A percentile compares a stretch with the other conserved stretches of the same genome.
Conservation (phyloP, 106 monocot species). For the Xerophyta viscosa region DNA sequence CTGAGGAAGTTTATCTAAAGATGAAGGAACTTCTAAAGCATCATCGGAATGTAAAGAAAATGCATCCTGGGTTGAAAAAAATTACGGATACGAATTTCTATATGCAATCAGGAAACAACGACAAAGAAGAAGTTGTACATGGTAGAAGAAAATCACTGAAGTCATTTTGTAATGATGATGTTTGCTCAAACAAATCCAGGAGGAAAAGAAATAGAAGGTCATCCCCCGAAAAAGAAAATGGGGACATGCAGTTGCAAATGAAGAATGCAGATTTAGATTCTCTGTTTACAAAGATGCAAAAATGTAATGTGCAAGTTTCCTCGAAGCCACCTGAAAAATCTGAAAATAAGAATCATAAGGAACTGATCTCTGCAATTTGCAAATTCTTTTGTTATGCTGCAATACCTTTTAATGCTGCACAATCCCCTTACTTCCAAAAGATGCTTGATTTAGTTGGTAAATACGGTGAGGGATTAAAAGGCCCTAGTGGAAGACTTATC, state of each 20-base stretch:
- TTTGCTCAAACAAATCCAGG: constrained; percentile 7
- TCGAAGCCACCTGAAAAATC: constrained; percentile 17
- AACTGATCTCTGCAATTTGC: constrained; percentile 48
- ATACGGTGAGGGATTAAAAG: constrained; percentile 33
- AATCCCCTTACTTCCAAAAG: constrained; percentile 47
- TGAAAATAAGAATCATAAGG: constrained; percentile 26
- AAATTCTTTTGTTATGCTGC: constrained; percentile 53
- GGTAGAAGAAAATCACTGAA: constrained; percentile 13
- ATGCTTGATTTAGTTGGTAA: constrained; percentile 48
- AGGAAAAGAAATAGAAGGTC: constrained; percentile 21
- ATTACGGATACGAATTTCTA: constrained; percentile 10
- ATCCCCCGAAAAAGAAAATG: constrained; percentile 7
- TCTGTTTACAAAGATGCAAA: constrained; percentile 15
- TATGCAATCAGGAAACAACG: constrained; percentile 27
- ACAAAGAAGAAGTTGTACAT: constrained; percentile 14
- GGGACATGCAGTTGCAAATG: constrained; percentile 10
- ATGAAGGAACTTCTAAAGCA: constrained; percentile 74
- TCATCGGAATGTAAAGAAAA: constrained; percentile 52
- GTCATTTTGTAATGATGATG: constrained; percentile 13
- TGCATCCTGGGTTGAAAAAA: constrained; percentile 29
- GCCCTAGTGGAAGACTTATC: constrained; percentile 19
- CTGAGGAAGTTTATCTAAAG: constrained; percentile 50
- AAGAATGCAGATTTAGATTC: constrained; percentile 16
- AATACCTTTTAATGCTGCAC: constrained; percentile 33
- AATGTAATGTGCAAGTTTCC: neutral